Percentiles rank a stretch among this genome's conserved stretches.
These are phyloP conservation scores for Fraxinus quadrangulata DNA, from an alignment of 257 asterid genomes.

Conservation along the genomic window DNA sequence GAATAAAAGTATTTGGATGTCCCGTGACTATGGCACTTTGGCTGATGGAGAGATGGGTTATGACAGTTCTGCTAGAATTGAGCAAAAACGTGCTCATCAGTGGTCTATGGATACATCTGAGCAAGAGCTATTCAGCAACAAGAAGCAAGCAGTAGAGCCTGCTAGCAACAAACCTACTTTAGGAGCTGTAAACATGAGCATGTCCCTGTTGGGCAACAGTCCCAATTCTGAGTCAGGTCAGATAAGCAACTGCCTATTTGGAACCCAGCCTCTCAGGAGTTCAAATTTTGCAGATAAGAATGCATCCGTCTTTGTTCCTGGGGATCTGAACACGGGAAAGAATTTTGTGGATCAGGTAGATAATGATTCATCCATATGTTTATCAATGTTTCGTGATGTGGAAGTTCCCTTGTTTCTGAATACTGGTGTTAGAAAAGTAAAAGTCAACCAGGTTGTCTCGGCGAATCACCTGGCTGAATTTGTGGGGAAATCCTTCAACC, in stretches of 20 bases:
- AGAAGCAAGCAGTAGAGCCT: slow-evolving; percentile 66
- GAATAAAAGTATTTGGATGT: slow-evolving; percentile 47
- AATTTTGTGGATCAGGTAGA: slow-evolving; percentile 29
- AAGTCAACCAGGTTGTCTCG: slow-evolving; percentile 38
- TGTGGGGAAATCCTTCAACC: slow-evolving; percentile 29
- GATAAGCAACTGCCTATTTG: slow-evolving; percentile 32
- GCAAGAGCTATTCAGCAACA: slow-evolving; percentile 42
- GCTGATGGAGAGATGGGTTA: slow-evolving; percentile 40
- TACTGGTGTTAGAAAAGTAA: slow-evolving; percentile 38
- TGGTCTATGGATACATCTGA: slow-evolving; percentile 47
- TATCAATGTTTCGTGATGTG: slow-evolving; percentile 44
- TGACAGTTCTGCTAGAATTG: slow-evolving; percentile 43
- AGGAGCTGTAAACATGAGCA: slow-evolving; percentile 36
- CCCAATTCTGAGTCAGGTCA: slow-evolving; percentile 40
- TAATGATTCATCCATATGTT: slow-evolving; percentile 38
- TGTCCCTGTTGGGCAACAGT: slow-evolving; percentile 41
- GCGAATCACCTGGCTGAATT: slow-evolving; percentile 41
- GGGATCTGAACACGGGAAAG: slow-evolving; percentile 32
- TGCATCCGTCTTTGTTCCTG: slow-evolving; percentile 28
- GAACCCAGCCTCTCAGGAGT: slow-evolving; percentile 37
- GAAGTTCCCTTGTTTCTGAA: slow-evolving; percentile 45
- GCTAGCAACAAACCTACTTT: slow-evolving; percentile 32
- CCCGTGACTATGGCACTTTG: slow-evolving; percentile 47
- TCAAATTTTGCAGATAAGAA: slow-evolving; percentile 36
- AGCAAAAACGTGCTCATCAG: slow-evolving; percentile 56